Percentiles rank a stretch among this genome's conserved stretches.
Conservation (phyloP, 164 flowering plant species). For the Tetrastigma voinierianum region DNA sequence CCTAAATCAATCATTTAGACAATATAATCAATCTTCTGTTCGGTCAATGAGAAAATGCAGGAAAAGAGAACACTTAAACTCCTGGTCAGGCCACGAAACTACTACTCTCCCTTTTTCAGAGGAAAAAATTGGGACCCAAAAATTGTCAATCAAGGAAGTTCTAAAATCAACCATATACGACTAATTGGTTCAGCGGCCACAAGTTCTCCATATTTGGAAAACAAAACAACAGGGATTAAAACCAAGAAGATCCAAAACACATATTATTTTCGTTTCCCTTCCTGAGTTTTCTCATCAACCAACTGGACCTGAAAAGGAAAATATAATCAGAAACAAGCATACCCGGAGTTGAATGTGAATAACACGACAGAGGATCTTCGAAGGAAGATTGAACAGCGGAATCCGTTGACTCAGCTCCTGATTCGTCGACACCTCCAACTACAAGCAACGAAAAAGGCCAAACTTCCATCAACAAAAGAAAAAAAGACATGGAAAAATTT, state of each 20-base stretch:
- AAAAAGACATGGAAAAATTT: neutral
- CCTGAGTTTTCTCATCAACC: slow-evolving; percentile 1
- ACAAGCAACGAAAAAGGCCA: slow-evolving; percentile 20
- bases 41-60: neutral
- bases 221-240: neutral
- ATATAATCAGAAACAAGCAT: slow-evolving; percentile 4
- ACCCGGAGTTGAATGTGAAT: slow-evolving; percentile 61
- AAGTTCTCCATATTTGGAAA: neutral
- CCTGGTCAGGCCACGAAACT: no score
- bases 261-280: neutral
- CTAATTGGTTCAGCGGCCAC: neutral
- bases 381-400: slow-evolving; percentile 60
- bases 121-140: no score
- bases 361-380: slow-evolving; percentile 82
- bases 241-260: neutral
- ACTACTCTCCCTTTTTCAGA: no score
- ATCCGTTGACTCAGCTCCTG: slow-evolving; percentile 64
- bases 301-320: neutral
- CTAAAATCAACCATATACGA: neutral
- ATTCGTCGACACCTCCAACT: slow-evolving; percentile 87
- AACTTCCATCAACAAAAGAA: slow-evolving; percentile 8
- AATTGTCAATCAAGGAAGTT: no score
- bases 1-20: neutral
- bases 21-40: neutral
- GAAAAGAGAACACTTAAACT: neutral